Evolutionary conservation across 768 basidiomycete species (phyloP), one percentile per base, ranked within the genome.

Genomic region (Gloeostereum incarnatum): DNA sequence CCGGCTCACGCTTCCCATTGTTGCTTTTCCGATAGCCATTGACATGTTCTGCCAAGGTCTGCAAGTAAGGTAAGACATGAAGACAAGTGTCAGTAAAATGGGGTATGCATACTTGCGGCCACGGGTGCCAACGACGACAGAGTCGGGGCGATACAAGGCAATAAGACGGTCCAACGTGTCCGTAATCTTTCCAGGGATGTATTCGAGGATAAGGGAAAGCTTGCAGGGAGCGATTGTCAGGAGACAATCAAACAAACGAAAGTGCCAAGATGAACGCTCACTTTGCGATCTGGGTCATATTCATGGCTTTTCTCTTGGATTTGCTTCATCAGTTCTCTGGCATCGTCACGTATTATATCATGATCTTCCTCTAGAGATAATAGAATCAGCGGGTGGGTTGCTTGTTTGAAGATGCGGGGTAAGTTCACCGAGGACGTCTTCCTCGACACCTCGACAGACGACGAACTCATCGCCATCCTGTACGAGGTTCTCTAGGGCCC

Each of bases 391-490:
- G 38, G 19, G 29, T 20, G 16, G 26, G 32, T 3, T 11, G 11
- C 16, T 11, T 13, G 16, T 8, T 10, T 31, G 10, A 23, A 40
- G 6, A n/a, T n/a, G 6, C 6, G 3, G 14, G 10, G 18, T 29
- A 31, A 18, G 24, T 75, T 23, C 44, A 89, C 88, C 82, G 19
- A 89, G 61, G 23, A 82, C 85, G 24, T 91, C 92, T 44, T 85
- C 75, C 45, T 94, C 91, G 10, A 94, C 75, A 1, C 94, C 94
- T 25, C 94, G 67, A 41, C 88, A 86, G 6, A 97, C 83, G 40
- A 99, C 79, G 16, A 98, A 62, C 59, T 98, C 94, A 54, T 98
- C 94, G 1, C 88, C 87, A 40, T 88, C 84, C 56, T 87, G 82
- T 6, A 82, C 77, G 8, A 99, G 68, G 23, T 73, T 70, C 49